phyloP scores from a whole-genome alignment of 257 asterid genomes.

The Penstemon newberryi region DNA sequence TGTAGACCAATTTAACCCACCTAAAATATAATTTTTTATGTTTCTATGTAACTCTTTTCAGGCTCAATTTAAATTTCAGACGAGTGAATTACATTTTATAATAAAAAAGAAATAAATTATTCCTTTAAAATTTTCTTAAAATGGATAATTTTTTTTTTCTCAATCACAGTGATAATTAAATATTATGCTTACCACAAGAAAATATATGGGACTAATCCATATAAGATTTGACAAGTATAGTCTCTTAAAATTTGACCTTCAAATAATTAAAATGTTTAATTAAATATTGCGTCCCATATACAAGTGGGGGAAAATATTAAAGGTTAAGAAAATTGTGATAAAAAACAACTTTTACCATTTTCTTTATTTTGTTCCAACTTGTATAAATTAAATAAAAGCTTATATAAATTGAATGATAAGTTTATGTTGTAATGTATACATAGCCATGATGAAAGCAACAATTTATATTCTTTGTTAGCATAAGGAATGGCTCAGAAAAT shows the following conservation, averaged over 20 bases:
- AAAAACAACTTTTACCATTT: background rate
- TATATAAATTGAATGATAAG: background rate
- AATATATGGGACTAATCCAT: too few species aligned
- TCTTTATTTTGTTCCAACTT: background rate
- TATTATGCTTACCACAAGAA: too few species aligned
- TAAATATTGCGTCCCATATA: too few species aligned
- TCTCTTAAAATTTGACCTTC: background rate
- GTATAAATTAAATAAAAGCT: background rate
- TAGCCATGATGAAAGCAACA: constrained; percentile 9
- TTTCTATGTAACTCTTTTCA: too few species aligned
- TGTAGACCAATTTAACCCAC: too few species aligned
- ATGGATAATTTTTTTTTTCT: too few species aligned
- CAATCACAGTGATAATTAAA: too few species aligned
- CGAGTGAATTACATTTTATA: too few species aligned
- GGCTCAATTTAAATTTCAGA: too few species aligned
- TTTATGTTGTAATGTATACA: constrained; percentile 2
- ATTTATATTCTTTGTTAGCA: constrained; percentile 22
- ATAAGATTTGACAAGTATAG: background rate
- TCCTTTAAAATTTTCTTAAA: too few species aligned
- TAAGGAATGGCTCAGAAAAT: constrained; percentile 30
- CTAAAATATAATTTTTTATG: too few species aligned
- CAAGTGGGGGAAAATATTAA: background rate
- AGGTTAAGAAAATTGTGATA: background rate
- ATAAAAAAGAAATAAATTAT: too few species aligned
- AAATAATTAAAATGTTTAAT: background rate